Evolutionary conservation across 2,329 filamentous ascomycete species (phyloP), one percentile per base, ranked within the genome.

Genomic region (Beauveria sp.): DNA sequence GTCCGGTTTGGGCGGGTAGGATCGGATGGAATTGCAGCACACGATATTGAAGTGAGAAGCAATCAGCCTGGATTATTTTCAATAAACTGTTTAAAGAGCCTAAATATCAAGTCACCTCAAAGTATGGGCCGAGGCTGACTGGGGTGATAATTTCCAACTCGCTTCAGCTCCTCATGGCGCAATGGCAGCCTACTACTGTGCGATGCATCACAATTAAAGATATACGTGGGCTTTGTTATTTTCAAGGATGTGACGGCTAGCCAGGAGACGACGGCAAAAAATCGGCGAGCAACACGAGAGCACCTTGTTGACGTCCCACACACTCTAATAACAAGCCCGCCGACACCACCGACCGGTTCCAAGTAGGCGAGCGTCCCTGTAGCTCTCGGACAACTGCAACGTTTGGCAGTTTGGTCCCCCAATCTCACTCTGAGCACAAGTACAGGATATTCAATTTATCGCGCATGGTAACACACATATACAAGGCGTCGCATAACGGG

Each of bases 401-500:
- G 24, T 48, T 34, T 9, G 40, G 42, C 43, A 45, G 55, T 38
- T 58, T 22, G 34, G 24, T 18, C 26, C 45, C 48, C 48, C 22
- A n/a, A 16, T 22, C 18, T 16, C 14, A 43, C 14, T 40, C 24
- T 42, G 34, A 22, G 18, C 46, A 51, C 56, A 42, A 48, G 46
- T 28, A 40, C 28, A 38, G 20, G 2, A 43, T 59, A 24, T 48
- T 12, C 46, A 60, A 52, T 51, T 52, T 60, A 16, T 51, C n/a
- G 6, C 24, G 31, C 18, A 51, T 22, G 16, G 56, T 60, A 22
- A 12, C 24, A 49, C 55, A 26, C 12, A 43, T n/a, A 49, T 24
- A 28, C 43, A 59, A 45, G n/a, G 34, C 55, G n/a, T 31, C 48
- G 24, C 24, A 60, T 43, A 60, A 51, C 56, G 56, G 56, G 26